A percentile compares a stretch with the other conserved stretches of the same genome.
These are phyloP conservation scores for Trematosphaeria pertusa DNA, from an alignment of 2,329 filamentous ascomycete species.

Conservation along the genomic window DNA sequence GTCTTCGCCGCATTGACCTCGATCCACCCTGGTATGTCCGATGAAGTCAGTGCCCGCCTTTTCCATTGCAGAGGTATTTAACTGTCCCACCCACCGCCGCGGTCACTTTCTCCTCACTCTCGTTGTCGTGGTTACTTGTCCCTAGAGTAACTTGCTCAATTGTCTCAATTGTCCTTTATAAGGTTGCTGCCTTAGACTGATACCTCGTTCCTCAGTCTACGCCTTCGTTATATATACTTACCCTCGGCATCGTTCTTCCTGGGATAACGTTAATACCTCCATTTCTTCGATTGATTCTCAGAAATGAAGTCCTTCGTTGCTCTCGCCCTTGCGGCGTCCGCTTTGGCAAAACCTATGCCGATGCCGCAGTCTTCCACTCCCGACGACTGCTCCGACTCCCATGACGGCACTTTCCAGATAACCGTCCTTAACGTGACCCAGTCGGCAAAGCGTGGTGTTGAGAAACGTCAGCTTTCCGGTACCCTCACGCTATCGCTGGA, in stretches of 20 bases:
- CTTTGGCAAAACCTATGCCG: conserved; percentile 25
- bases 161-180: conserved; percentile 6
- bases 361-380: conserved; percentile 50
- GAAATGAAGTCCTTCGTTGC: conserved; percentile 42
- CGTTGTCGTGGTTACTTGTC: conserved; percentile 35
- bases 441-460: conserved; percentile 32
- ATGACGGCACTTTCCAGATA: conserved; percentile 66
- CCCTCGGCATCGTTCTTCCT: conserved; percentile 10
- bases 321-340: conserved; percentile 38
- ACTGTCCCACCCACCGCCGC: conserved; percentile 27
- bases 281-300: conserved; percentile 13
- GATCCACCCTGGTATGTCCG: conserved; percentile 30
- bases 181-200: conserved; percentile 30
- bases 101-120: conserved; percentile 27
- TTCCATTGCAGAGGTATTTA: conserved; percentile 36
- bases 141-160: conserved; percentile 1
- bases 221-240: conserved; percentile 26
- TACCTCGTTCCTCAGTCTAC: conserved; percentile 48
- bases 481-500: conserved; percentile 68
- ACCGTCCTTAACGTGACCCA: conserved; percentile 58
- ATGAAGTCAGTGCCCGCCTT: conserved; percentile 24
- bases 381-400: conserved; percentile 59
- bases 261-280: conserved; percentile 10
- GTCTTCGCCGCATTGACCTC: conserved; percentile 15
- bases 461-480: conserved; percentile 37